Evolutionary conservation across 2,329 filamentous ascomycete genomes (phyloP).

Genomic region (Colletotrichum sp.): DNA sequence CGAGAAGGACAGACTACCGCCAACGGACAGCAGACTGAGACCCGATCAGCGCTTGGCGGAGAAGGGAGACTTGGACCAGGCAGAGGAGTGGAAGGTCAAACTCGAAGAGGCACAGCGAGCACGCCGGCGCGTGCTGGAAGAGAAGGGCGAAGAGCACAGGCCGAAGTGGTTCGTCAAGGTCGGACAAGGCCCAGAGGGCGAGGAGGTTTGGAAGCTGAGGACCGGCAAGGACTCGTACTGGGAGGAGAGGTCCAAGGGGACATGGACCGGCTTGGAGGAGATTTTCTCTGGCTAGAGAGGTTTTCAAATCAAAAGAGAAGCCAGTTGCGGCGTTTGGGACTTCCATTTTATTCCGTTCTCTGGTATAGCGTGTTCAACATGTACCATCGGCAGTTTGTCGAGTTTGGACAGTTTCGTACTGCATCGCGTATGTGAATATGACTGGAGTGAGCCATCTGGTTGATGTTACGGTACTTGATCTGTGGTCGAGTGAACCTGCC

Average conservation of each 20-base stretch:
- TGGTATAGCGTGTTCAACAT: not conserved
- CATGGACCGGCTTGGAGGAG: conserved; percentile 65
- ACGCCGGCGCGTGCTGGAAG: conserved; percentile 77
- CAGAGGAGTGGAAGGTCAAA: conserved; percentile 81
- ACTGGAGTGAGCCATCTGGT: not conserved
- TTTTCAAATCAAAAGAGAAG: not conserved
- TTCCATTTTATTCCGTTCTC: not conserved
- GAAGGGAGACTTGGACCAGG: conserved; percentile 79
- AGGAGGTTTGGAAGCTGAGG: conserved; percentile 79
- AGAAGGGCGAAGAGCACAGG: conserved; percentile 71
- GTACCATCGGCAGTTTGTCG: not conserved
- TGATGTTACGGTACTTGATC: not conserved
- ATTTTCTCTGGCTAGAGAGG: conserved; percentile 43
- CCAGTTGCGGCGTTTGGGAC: not conserved
- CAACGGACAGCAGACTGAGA: conserved; percentile 82
- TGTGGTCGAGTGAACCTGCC: not conserved
- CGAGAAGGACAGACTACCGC: conserved; percentile 76
- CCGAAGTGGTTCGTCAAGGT: conserved; percentile 87
- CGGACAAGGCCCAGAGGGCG: conserved; percentile 60
- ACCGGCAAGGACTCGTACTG: conserved; percentile 89
- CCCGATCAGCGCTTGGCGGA: conserved; percentile 90
- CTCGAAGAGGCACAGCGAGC: conserved; percentile 86
- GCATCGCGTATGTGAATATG: not conserved
- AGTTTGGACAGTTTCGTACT: not conserved
- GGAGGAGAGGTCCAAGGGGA: conserved; percentile 77